Percentiles rank a stretch among this genome's conserved stretches.
Conservation (phyloP, 1,284 basidiomycete species). For the Thecaphora thlaspeos region DNA sequence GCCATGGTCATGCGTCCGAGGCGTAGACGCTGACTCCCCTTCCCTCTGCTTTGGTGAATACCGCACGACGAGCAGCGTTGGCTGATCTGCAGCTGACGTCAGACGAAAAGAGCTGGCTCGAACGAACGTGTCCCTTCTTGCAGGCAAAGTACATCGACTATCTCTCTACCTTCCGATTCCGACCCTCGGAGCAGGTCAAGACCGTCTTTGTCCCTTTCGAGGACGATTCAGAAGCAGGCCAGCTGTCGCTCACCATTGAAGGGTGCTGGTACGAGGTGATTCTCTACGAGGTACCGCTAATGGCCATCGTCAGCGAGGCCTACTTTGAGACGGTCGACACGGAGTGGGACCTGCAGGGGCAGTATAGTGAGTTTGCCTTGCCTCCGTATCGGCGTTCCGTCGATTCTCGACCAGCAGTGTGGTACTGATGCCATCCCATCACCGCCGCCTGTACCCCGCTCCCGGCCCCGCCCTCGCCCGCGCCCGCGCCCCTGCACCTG, state of each 20-base stretch:
- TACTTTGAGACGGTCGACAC: conserved; percentile 71
- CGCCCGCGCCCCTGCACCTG: too few species aligned
- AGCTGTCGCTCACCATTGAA: conserved; percentile 70
- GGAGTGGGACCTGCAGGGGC: conserved; percentile 80
- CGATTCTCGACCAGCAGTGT: too few species aligned
- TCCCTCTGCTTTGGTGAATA: not conserved
- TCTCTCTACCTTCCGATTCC: conserved; percentile 70
- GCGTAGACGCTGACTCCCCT: not conserved
- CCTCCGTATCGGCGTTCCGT: not conserved
- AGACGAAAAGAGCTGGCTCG: conserved; percentile 71
- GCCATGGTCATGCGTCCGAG: not conserved
- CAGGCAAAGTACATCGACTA: conserved; percentile 73
- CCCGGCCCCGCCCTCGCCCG: not conserved
- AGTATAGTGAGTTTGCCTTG: conserved; percentile 65
- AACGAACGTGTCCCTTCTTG: conserved; percentile 74
- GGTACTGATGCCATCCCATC: too few species aligned
- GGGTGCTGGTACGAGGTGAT: conserved; percentile 89
- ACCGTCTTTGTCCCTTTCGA: conserved; percentile 65
- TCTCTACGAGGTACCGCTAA: conserved; percentile 91
- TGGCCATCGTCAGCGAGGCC: conserved; percentile 80
- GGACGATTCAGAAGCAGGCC: conserved; percentile 63
- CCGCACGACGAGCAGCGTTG: not conserved
- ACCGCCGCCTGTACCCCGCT: too few species aligned
- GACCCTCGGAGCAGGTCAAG: conserved; percentile 73
- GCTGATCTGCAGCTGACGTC: not conserved